Base-by-base conservation (phyloP, 1,284 basidiomycete genomes). In the Ganoderma sp. region DNA sequence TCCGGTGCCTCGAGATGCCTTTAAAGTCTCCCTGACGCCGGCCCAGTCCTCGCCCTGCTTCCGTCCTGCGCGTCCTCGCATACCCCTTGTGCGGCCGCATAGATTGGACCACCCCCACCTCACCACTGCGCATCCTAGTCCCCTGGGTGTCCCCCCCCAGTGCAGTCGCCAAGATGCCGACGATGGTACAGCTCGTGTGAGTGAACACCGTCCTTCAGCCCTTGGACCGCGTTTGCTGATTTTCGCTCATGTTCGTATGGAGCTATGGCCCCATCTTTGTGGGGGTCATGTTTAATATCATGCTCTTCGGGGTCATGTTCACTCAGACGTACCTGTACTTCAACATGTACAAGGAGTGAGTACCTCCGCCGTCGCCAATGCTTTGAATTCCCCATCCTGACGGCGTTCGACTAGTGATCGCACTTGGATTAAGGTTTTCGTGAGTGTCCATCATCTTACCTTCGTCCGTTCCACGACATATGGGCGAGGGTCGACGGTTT, bases 311-410 rank as follows among this genome's bases (percentile, higher is more conserved):
- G 37, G 79, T 79, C 58, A 76, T 81, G 72, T 78, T 82, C 64
- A 79, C 81, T 6, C 82, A 83, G 69, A 79, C 79, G 17, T 80
- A 81, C 71, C 70, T 81, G 64, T 83, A 82, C 69, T 80, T 80
- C 68, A 78, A 77, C 3, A 77, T 76, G n/a, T 82, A 79, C 68
- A 82, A 81, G 68, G 75, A 74, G 82, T 81, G 60, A 62, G 78
- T 70, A 34, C 12, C 37, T 37, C 25, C 48, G 12, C 12, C 3
- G 19, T 22, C 42, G 15, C 22, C 9, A 12, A 25, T 41, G 19
- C 15, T 43, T 37, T 8, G 41, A 32, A 8, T 69, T 39, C 28
- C 17, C 5, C 14, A 28, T 54, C 14, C 32, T 41, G 25, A 57
- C 57, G 17, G n/a, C 10, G 17, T 17, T 58, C 7, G 28, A 8